phyloP scores from a whole-genome alignment of 345 rosid genomes.

The Sisymbrium irio region DNA sequence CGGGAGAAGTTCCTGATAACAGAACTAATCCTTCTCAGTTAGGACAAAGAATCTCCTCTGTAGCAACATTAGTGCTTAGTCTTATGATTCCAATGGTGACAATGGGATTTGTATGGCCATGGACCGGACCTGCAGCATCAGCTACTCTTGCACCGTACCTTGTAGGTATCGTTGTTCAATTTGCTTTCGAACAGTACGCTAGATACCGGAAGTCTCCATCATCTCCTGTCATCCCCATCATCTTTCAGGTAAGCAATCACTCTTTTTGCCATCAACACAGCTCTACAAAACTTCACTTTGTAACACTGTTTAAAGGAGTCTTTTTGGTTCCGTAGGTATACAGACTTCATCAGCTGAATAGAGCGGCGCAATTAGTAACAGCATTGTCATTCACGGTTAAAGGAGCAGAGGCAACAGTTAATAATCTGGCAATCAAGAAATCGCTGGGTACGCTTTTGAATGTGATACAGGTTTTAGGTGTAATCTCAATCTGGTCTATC shows the following conservation, averaged over 20 bases:
- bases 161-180: constrained; percentile 88
- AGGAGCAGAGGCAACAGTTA: constrained; percentile 82
- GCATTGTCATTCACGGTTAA: constrained; percentile 86
- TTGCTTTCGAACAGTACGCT: constrained; percentile 89
- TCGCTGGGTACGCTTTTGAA: constrained; percentile 77
- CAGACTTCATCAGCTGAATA: constrained; percentile 91
- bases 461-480: constrained; percentile 86
- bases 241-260: constrained; percentile 67
- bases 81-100: constrained; percentile 92
- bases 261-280: background rate
- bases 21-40: constrained; percentile 42
- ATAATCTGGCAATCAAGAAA: constrained; percentile 84
- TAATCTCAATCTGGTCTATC: constrained; percentile 93
- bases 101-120: constrained; percentile 99
- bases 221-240: constrained; percentile 67
- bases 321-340: constrained; percentile 58
- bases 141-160: constrained; percentile 98
- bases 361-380: constrained; percentile 94
- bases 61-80: constrained; percentile 84
- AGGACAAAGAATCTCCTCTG: constrained; percentile 80
- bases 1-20: constrained; percentile 23
- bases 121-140: constrained; percentile 99
- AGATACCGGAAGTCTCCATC: constrained; percentile 74
- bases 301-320: background rate
- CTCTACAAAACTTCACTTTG: background rate